A percentile compares a stretch with the other conserved stretches of the same genome.
Conservation (phyloP, 371 early-diverging fungal species). For the Mycotypha africana region DNA sequence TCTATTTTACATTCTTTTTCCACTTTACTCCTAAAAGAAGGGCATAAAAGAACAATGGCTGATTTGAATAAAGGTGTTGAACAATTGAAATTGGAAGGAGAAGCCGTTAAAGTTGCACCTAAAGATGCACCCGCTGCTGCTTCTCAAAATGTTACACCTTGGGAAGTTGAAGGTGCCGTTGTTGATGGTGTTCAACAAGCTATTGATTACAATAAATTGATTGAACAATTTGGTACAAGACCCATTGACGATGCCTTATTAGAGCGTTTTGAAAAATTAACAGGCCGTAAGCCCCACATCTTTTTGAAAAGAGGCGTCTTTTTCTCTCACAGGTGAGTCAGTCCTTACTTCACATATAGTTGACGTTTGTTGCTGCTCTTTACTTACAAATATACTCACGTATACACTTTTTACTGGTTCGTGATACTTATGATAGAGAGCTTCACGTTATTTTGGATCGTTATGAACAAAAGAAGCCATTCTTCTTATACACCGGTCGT, state of each 20-base stretch:
- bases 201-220: conserved; percentile 96
- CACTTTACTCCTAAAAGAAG: too few species aligned
- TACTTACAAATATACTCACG: not conserved
- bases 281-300: conserved; percentile 82
- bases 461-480: conserved; percentile 92
- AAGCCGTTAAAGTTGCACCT: conserved; percentile 2
- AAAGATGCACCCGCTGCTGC: conserved; percentile 7
- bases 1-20: too few species aligned
- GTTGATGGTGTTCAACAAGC: conserved; percentile 82
- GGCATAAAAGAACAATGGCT: conserved; percentile 4
- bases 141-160: conserved; percentile 86
- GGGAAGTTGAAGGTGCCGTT: conserved; percentile 94
- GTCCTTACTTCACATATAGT: too few species aligned
- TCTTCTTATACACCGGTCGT: conserved; percentile 99
- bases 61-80: conserved; percentile 7
- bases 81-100: conserved; percentile 8
- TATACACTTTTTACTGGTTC: too few species aligned
- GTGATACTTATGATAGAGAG: too few species aligned
- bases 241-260: conserved; percentile 75
- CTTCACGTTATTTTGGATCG: conserved; percentile 85
- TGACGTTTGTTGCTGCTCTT: not conserved
- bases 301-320: conserved; percentile 93
- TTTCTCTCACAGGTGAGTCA: conserved; percentile 91
- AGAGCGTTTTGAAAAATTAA: conserved; percentile 79
- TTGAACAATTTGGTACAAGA: conserved; percentile 93